Conservation (phyloP, 2,329 filamentous ascomycete genomes). For the Xylariaceae sp. region DNA sequence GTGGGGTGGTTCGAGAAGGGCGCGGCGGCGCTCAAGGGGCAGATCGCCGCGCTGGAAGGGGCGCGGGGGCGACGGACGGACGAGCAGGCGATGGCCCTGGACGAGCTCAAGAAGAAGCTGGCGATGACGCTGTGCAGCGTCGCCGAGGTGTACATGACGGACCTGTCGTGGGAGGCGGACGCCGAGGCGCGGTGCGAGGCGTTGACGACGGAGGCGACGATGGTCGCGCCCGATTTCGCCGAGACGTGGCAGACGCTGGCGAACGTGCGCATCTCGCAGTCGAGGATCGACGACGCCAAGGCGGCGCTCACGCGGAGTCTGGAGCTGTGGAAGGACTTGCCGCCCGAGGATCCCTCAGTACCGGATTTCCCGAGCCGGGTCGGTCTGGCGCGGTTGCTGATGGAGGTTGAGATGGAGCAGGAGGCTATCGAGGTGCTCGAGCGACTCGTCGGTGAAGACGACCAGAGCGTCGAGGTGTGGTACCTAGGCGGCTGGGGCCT, state of each 20-base stretch:
- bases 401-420: slow-evolving; percentile 84
- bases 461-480: slow-evolving; percentile 92
- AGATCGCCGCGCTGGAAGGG: slow-evolving; percentile 62
- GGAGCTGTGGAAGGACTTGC: slow-evolving; percentile 75
- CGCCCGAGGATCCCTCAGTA: slow-evolving; percentile 65
- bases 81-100: slow-evolving; percentile 31
- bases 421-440: slow-evolving; percentile 84
- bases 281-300: slow-evolving; percentile 71
- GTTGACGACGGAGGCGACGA: slow-evolving; percentile 83
- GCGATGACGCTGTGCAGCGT: slow-evolving; percentile 92
- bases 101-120: slow-evolving; percentile 74
- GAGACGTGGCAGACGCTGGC: slow-evolving; percentile 96
- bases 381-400: slow-evolving; percentile 75
- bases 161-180: slow-evolving; percentile 87
- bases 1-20: slow-evolving; percentile 67
- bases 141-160: slow-evolving; percentile 98
- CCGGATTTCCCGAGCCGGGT: slow-evolving; percentile 86
- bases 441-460: slow-evolving; percentile 79
- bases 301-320: slow-evolving; percentile 76
- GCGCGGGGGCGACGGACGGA: slow-evolving; percentile 6
- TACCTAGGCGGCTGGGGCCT: slow-evolving; percentile 95
- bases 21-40: slow-evolving; percentile 65
- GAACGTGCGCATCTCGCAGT: slow-evolving; percentile 87
- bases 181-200: slow-evolving; percentile 85
- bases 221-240: slow-evolving; percentile 74